Conservation (phyloP, 2,329 filamentous ascomycete genomes). For the Penicillium sp. region DNA sequence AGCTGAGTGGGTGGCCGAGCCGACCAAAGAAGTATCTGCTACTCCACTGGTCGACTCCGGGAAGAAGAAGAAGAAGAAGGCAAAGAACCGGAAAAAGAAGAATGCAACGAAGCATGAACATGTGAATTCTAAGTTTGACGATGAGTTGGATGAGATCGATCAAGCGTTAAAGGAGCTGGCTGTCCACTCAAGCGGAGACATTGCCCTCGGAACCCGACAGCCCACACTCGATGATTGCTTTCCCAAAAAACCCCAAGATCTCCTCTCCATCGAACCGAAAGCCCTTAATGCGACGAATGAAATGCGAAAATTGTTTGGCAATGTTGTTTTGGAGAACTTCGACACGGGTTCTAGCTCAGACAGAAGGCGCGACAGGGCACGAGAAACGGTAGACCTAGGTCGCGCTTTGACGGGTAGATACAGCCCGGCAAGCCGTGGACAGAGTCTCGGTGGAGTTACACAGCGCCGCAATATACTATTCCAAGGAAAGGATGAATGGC, state of each 20-base stretch:
- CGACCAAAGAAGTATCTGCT: conserved; percentile 25
- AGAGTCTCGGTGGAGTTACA: conserved; percentile 72
- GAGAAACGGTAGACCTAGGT: conserved; percentile 55
- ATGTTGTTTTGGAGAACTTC: conserved; percentile 64
- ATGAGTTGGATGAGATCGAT: conserved; percentile 68
- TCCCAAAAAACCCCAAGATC: conserved; percentile 50
- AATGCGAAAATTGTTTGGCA: conserved; percentile 79
- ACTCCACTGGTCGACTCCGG: conserved; percentile 26
- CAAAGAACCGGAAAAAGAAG: conserved; percentile 67
- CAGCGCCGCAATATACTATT: conserved; percentile 81
- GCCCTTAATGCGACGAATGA: conserved; percentile 87
- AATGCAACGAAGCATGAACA: conserved; percentile 48
- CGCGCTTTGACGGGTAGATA: conserved; percentile 61
- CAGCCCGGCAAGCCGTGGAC: conserved; percentile 60
- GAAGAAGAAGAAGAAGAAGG: conserved; percentile 57
- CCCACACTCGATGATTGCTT: conserved; percentile 40
- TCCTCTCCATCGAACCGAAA: conserved; percentile 69
- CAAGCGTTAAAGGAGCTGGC: conserved; percentile 64
- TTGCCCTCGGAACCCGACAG: conserved; percentile 38
- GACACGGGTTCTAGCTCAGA: conserved; percentile 52
- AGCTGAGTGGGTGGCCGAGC: conserved; percentile 19
- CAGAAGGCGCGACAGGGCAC: conserved; percentile 61
- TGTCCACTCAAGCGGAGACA: conserved; percentile 39
- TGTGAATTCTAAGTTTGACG: conserved; percentile 30
- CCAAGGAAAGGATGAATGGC: conserved; percentile 87